Percentiles rank a stretch among this genome's conserved stretches.
Conservation (phyloP, 1,284 basidiomycete species). For the Apiotrichum gracile region DNA sequence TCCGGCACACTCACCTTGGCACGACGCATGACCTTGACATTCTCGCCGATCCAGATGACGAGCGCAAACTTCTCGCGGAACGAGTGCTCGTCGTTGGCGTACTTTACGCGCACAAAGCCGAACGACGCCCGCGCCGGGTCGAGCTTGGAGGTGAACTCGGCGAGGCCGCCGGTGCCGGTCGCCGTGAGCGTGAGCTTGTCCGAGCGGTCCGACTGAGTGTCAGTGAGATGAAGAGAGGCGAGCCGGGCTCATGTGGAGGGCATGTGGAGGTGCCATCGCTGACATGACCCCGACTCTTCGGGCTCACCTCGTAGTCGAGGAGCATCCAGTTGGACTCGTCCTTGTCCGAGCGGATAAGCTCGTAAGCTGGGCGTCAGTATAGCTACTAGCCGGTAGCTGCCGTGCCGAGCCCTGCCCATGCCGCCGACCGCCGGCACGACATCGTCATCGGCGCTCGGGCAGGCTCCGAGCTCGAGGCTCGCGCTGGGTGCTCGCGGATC, state of each 20-base stretch:
- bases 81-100: conserved; percentile 65
- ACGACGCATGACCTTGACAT: conserved; percentile 82
- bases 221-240: not conserved
- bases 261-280: not conserved
- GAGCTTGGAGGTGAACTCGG: conserved; percentile 67
- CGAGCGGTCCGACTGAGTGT: conserved; percentile 63
- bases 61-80: conserved; percentile 84
- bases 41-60: conserved; percentile 79
- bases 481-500: conserved; percentile 14
- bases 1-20: conserved; percentile 64
- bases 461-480: not conserved
- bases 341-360: conserved; percentile 74
- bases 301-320: conserved; percentile 71
- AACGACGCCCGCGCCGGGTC: conserved; percentile 70
- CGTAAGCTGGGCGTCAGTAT: conserved; percentile 59
- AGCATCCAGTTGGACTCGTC: conserved; percentile 78
- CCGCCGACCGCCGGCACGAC: not conserved
- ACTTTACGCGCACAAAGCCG: conserved; percentile 74
- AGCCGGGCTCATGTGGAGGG: not conserved
- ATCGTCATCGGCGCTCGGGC: not conserved
- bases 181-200: conserved; percentile 70
- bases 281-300: not conserved
- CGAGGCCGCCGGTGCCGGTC: conserved; percentile 70
- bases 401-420: no score
- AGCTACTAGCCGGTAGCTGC: no score